phyloP scores from a whole-genome alignment of 2,329 filamentous ascomycete species.

The Hypocreales sp. region DNA sequence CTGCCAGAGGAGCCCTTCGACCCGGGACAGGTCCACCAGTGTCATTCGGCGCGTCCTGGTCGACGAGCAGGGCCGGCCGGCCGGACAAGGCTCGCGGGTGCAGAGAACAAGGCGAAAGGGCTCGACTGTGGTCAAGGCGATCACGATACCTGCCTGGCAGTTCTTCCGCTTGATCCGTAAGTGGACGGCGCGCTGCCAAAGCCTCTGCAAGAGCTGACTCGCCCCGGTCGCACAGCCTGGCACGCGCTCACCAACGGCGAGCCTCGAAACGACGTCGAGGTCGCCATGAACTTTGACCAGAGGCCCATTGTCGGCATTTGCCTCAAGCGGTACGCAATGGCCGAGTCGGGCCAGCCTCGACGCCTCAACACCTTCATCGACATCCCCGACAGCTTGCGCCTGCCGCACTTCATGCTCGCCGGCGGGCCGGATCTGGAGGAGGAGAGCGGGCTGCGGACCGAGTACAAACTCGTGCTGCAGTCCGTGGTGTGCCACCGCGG shows the following conservation, averaged over 20 bases:
- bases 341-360: conserved; percentile 48
- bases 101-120: conserved; percentile 27
- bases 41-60: conserved; percentile 46
- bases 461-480: conserved; percentile 85
- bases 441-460: conserved; percentile 56
- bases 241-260: conserved; percentile 47
- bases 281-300: conserved; percentile 75
- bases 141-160: conserved; percentile 93
- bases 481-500: conserved; percentile 89
- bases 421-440: conserved; percentile 53
- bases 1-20: conserved; percentile 4
- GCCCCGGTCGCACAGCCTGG: conserved; percentile 69
- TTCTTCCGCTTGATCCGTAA: conserved; percentile 86
- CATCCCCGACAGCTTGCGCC: conserved; percentile 64
- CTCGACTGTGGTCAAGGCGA: conserved; percentile 53
- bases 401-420: conserved; percentile 76
- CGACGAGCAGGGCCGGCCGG: conserved; percentile 30
- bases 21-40: conserved; percentile 37
- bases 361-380: conserved; percentile 75
- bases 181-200: too few relatives aligned
- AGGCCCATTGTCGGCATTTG: conserved; percentile 85
- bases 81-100: conserved; percentile 23
- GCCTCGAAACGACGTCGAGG: conserved; percentile 54
- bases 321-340: conserved; percentile 71
- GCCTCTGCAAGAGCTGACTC: too few relatives aligned